Evolutionary conservation across 208 protist species (phyloP).

Genomic region (Trypanosoma brucei): DNA sequence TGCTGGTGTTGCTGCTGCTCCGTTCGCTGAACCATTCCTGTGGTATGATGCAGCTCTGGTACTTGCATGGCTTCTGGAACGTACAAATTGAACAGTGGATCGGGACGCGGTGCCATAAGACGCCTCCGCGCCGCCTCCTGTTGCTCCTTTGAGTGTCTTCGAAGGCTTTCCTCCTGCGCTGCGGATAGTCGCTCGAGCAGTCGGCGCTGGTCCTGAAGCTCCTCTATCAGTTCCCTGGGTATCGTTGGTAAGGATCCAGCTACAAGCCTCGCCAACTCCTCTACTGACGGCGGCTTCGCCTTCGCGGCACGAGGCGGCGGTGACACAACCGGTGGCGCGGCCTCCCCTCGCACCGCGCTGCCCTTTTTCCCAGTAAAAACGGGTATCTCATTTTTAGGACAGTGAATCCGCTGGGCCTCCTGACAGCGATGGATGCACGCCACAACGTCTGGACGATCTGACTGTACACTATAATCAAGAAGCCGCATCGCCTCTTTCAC

Average conservation of each 20-base stretch:
- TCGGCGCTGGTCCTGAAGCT: slow-evolving; percentile 47
- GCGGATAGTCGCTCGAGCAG: slow-evolving; percentile 45
- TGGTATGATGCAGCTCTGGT: slow-evolving; percentile 22
- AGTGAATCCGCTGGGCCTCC: slow-evolving; percentile 11
- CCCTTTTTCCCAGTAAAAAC: background rate
- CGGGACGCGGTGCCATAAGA: slow-evolving; percentile 25
- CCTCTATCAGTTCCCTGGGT: slow-evolving; percentile 35
- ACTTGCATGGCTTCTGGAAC: background rate
- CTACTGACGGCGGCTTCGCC: slow-evolving; percentile 3
- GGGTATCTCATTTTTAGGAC: background rate
- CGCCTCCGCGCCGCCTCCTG: slow-evolving; percentile 28
- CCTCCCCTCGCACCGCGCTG: background rate
- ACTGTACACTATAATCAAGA: slow-evolving; percentile 18
- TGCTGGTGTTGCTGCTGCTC: no score
- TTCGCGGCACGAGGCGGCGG: background rate
- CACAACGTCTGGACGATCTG: slow-evolving; percentile 15
- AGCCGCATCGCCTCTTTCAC: slow-evolving; percentile 19
- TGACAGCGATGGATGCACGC: slow-evolving; percentile 19
- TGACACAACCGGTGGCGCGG: background rate
- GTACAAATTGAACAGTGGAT: slow-evolving; percentile 11
- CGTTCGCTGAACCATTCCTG: slow-evolving; percentile 4
- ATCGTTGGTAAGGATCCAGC: slow-evolving; percentile 19
- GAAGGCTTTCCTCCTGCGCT: slow-evolving; percentile 39
- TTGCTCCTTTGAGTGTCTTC: slow-evolving; percentile 19
- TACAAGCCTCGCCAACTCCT: slow-evolving; percentile 5